Conservation (phyloP, 192 early-diverging fungal genomes). For the Backusella tuberculispora region DNA sequence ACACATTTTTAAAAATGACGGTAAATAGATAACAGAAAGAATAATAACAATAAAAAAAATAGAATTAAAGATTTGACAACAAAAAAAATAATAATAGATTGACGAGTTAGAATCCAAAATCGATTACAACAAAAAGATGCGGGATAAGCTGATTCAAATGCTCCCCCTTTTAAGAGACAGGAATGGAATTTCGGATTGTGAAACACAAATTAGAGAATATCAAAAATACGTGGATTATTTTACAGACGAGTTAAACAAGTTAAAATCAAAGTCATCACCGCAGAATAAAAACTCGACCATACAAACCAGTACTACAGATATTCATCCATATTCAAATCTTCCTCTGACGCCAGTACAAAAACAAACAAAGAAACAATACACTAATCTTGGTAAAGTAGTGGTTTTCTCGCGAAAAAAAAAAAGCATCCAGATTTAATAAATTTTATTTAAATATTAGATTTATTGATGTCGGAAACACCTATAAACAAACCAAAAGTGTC, state of each 20-base stretch:
- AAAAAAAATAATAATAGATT: slow-evolving; percentile 28
- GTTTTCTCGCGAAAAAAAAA: not conserved
- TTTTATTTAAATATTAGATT: slow-evolving; percentile 43
- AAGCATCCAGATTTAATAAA: not conserved
- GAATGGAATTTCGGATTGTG: slow-evolving; percentile 74
- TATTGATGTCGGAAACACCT: slow-evolving; percentile 69
- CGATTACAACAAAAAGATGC: slow-evolving; percentile 39
- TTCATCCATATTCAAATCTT: slow-evolving; percentile 4
- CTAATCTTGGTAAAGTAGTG: slow-evolving; percentile 25
- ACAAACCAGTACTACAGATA: slow-evolving; percentile 17
- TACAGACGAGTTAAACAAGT: slow-evolving; percentile 64
- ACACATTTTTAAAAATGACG: not conserved
- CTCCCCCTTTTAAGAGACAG: slow-evolving; percentile 57
- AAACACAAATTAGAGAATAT: slow-evolving; percentile 65
- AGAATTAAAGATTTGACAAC: not conserved
- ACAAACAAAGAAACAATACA: slow-evolving; percentile 31
- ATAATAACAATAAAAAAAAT: not conserved
- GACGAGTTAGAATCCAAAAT: slow-evolving; percentile 48
- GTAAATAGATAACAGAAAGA: not conserved
- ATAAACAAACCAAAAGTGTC: slow-evolving; percentile 70
- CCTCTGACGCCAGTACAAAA: slow-evolving; percentile 1
- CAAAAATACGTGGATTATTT: slow-evolving; percentile 72
- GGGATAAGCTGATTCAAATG: slow-evolving; percentile 57
- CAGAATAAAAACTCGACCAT: not conserved
- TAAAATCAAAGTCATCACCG: slow-evolving; percentile 40